phyloP scores from a whole-genome alignment of 306 rosid genomes.

The Casuarina equisetifolia region DNA sequence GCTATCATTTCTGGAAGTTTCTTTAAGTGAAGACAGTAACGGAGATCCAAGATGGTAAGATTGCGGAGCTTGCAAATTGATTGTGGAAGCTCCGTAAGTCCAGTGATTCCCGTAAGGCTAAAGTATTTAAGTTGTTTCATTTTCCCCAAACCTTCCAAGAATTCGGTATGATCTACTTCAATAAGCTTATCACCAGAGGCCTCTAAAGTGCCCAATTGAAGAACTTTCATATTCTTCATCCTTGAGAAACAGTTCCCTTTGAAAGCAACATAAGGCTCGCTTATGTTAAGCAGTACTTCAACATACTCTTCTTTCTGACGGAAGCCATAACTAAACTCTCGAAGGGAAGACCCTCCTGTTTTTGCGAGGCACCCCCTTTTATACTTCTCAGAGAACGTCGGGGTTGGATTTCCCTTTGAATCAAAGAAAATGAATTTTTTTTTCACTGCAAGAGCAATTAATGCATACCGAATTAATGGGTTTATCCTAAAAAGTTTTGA shows the following conservation, averaged over 20 bases:
- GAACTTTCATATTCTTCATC: slow-evolving; percentile 15
- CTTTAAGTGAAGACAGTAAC: slow-evolving; percentile 22
- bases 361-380: slow-evolving; percentile 15
- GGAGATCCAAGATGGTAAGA: slow-evolving; percentile 29
- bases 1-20: slow-evolving; percentile 24
- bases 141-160: slow-evolving; percentile 27
- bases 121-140: slow-evolving; percentile 23
- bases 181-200: not conserved
- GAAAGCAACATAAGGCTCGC: slow-evolving; percentile 17
- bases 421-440: not conserved
- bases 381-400: not conserved
- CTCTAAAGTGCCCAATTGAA: slow-evolving; percentile 29
- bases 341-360: slow-evolving; percentile 9
- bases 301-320: not conserved
- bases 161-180: slow-evolving; percentile 20
- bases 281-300: slow-evolving; percentile 25
- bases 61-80: slow-evolving; percentile 20
- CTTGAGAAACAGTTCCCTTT: slow-evolving; percentile 20
- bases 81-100: slow-evolving; percentile 23
- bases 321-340: not conserved
- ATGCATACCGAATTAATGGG: not conserved
- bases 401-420: slow-evolving; percentile 3
- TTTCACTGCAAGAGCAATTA: not conserved
- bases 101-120: slow-evolving; percentile 27
- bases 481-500: slow-evolving; percentile 20